Evolutionary conservation across 768 basidiomycete species (phyloP).

Genomic region (Mycena crocata): DNA sequence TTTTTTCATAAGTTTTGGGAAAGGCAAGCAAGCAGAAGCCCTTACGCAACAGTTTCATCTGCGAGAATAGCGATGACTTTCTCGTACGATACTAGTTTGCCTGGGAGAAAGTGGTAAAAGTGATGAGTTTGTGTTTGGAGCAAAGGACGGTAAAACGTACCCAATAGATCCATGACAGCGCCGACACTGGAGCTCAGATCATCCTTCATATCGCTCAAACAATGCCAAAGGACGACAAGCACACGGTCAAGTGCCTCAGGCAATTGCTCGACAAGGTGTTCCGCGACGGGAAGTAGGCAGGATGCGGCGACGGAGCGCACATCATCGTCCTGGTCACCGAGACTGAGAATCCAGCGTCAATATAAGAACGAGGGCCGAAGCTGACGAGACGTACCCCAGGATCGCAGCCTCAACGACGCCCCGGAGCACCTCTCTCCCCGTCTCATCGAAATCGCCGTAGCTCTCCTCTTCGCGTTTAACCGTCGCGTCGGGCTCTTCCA

Average conservation of each 20-base stretch:
- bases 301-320: slow-evolving; percentile 95
- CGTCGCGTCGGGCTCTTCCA: slow-evolving; percentile 22
- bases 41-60: slow-evolving; percentile 77
- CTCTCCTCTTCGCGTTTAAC: slow-evolving; percentile 39
- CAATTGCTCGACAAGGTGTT: slow-evolving; percentile 80
- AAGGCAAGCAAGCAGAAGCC: slow-evolving; percentile 29
- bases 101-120: slow-evolving; percentile 55
- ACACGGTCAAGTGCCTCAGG: slow-evolving; percentile 79
- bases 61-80: slow-evolving; percentile 83
- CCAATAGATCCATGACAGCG: slow-evolving; percentile 97
- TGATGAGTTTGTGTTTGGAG: slow-evolving; percentile 2
- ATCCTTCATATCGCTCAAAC: slow-evolving; percentile 93
- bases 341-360: slow-evolving; percentile 55
- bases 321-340: slow-evolving; percentile 94
- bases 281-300: slow-evolving; percentile 89
- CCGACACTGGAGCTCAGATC: slow-evolving; percentile 97
- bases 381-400: slow-evolving; percentile 73
- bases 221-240: slow-evolving; percentile 89
- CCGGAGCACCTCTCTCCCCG: slow-evolving; percentile 69
- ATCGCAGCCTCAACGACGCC: slow-evolving; percentile 93
- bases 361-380: not conserved
- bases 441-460: slow-evolving; percentile 47
- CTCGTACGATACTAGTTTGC: slow-evolving; percentile 83
- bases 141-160: slow-evolving; percentile 52
- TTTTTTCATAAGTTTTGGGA: slow-evolving; percentile 11